Evolutionary conservation across 208 protist species (phyloP), one percentile per base, ranked within the genome.

Genomic region (Leishmania martiniquensis): DNA sequence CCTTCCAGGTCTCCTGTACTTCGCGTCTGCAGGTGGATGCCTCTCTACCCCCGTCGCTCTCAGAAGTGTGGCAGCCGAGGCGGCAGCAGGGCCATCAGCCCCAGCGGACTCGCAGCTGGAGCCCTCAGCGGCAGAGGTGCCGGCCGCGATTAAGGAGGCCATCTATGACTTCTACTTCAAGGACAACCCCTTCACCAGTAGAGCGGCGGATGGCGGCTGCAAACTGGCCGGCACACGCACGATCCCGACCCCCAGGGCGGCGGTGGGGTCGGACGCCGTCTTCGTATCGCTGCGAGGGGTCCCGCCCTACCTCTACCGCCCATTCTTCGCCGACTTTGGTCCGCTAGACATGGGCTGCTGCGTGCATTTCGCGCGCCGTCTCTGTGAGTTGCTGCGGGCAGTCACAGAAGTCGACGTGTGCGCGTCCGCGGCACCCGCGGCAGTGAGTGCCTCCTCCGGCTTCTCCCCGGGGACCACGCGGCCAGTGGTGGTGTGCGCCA

Each of bases 321-420:
- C 90, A 13, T 98, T 98, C 81, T 98, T 95, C 77, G 93, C 91
- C 3, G 97, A 99, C 80, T 99, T 98, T 86, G 97, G 97, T 0
- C 97, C 97, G 32, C 83, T 98, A 4, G 94, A 98, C 70, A 69
- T 98, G 37, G 85, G 87, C 76, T 89, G 87, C 77, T 72, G 95
- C 10, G 85, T 93, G 10, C 79, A 86, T 32, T 95, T 97, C 54
- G 95, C 90, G 22, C 83, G 87, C 9, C 82, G 90, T 42, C 63
- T 98, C 44, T 68, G 78, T 25, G 45, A 62, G 34, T 65, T 91
- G 72, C 76, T 95, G 55, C 74, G 71, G 55, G 52, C 62, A 32
- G 85, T 82, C 34, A 75, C 80, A 5, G 73, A 75, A 6, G n/a
- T 85, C 76, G 84, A 37, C 55, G 34, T 68, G 54, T 49, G 70